Conservation (phyloP, 495 filamentous ascomycete species). For the Wilcoxina mikolae region DNA sequence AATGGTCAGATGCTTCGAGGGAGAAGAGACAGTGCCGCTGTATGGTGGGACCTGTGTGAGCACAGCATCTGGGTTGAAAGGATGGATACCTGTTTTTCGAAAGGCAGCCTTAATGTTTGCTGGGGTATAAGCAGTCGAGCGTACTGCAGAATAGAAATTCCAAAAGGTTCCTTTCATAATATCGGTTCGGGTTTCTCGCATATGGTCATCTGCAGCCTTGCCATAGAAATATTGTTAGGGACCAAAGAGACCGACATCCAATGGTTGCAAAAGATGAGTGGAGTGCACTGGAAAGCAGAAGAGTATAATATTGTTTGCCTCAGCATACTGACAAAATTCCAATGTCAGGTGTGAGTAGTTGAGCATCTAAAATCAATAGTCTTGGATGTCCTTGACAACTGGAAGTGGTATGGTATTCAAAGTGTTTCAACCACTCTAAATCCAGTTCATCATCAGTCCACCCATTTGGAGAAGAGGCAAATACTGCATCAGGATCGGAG, state of each 20-base stretch:
- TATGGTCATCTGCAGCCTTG: conserved; percentile 6
- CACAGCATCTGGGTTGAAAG: conserved; percentile 5
- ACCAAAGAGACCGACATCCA: conserved; percentile 26
- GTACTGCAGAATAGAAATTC: not conserved
- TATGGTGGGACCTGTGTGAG: no score
- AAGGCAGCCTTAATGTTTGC: conserved; percentile 8
- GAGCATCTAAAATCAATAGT: conserved; percentile 27
- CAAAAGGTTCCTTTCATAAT: conserved; percentile 8
- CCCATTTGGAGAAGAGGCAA: conserved; percentile 16
- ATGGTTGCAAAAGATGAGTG: conserved; percentile 26
- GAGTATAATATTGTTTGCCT: conserved; percentile 19
- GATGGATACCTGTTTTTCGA: not conserved
- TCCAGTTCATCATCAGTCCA: conserved; percentile 23
- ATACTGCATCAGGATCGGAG: conserved; percentile 3
- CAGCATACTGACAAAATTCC: conserved; percentile 20
- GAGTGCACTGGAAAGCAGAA: conserved; percentile 27
- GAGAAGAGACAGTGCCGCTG: no score
- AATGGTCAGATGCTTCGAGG: not conserved
- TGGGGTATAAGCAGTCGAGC: not conserved
- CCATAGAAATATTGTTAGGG: conserved; percentile 19
- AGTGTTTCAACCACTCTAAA: conserved; percentile 21
- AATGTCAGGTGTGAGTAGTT: conserved; percentile 24
- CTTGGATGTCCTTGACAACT: conserved; percentile 11
- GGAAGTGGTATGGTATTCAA: conserved; percentile 11
- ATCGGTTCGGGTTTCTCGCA: not conserved